Percentiles rank a stretch among this genome's conserved stretches.
These are phyloP conservation scores for Gossypium anomalum DNA, from an alignment of 345 rosid genomes.

Conservation along the genomic window DNA sequence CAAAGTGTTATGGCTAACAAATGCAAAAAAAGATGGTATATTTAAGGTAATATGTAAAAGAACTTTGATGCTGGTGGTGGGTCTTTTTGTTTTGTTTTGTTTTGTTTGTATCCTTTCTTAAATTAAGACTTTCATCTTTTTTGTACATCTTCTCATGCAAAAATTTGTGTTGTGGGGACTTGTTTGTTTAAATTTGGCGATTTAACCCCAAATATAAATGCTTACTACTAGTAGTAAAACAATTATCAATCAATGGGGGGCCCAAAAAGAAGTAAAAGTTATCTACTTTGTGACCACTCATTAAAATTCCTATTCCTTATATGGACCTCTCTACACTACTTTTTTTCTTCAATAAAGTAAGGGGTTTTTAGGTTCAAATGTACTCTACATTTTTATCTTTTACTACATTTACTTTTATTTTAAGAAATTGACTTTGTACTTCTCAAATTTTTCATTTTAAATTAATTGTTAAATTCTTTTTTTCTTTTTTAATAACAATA, in stretches of 20 bases:
- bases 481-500: no score
- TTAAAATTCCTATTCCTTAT: background rate
- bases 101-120: background rate
- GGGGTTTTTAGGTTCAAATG: no score
- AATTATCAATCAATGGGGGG: no score
- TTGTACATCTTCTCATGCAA: background rate
- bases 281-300: background rate
- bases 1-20: conserved; percentile 6
- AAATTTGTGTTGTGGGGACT: background rate
- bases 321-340: background rate
- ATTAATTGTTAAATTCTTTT: no score
- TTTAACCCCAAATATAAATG: background rate
- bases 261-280: no score
- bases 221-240: no score
- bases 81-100: conserved; percentile 3
- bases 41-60: conserved; percentile 21
- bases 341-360: background rate
- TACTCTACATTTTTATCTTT: no score
- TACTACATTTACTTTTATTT: no score
- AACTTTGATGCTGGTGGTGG: conserved; percentile 19
- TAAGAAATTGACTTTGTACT: no score
- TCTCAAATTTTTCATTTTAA: no score
- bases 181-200: background rate
- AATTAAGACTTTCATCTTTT: background rate
- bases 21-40: background rate